Percentiles rank a stretch among this genome's conserved stretches.
Evolutionary conservation across 73 alveolate species (phyloP).

Genomic region (Uronychia binucleata): DNA sequence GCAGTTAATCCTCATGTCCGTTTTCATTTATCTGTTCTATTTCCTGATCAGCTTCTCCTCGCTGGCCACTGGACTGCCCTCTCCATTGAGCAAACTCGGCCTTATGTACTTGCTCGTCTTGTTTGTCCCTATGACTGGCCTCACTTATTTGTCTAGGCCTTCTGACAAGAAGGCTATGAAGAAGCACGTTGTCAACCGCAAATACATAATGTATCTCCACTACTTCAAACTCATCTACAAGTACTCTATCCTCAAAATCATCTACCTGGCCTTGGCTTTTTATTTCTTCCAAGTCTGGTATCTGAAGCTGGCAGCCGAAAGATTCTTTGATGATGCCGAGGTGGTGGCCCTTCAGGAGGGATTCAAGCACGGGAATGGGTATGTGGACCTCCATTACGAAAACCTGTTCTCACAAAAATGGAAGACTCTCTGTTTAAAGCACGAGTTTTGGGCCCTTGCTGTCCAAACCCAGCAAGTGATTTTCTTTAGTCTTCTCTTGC

Average conservation of each 20-base stretch:
- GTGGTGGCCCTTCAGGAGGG: not conserved
- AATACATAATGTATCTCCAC: slow-evolving; percentile 21
- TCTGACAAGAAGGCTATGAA: slow-evolving; percentile 38
- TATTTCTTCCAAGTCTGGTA: not conserved
- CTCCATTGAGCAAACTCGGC: slow-evolving; percentile 2
- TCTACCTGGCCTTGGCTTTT: not conserved
- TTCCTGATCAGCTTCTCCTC: slow-evolving; percentile 18
- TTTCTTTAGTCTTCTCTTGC: not conserved
- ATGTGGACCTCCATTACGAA: not conserved
- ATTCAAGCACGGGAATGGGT: not conserved
- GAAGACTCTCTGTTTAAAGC: not conserved
- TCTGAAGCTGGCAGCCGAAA: not conserved
- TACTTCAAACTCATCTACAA: slow-evolving; percentile 2
- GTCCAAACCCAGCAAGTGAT: not conserved
- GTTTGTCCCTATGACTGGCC: slow-evolving; percentile 18
- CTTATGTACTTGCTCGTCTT: slow-evolving; percentile 12
- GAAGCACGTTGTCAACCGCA: slow-evolving; percentile 41
- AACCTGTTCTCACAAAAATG: not conserved
- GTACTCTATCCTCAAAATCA: slow-evolving; percentile 16
- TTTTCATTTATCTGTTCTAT: slow-evolving; percentile 1
- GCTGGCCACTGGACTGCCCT: slow-evolving; percentile 16
- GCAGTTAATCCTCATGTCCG: slow-evolving; percentile 25
- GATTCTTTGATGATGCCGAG: not conserved
- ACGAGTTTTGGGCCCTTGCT: not conserved
- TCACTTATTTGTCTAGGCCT: slow-evolving; percentile 42